A percentile compares a stretch with the other conserved stretches of the same genome.
These are phyloP conservation scores for Oryza brachyantha DNA, from an alignment of 176 grass and related monocot genomes.

Conservation along the genomic window DNA sequence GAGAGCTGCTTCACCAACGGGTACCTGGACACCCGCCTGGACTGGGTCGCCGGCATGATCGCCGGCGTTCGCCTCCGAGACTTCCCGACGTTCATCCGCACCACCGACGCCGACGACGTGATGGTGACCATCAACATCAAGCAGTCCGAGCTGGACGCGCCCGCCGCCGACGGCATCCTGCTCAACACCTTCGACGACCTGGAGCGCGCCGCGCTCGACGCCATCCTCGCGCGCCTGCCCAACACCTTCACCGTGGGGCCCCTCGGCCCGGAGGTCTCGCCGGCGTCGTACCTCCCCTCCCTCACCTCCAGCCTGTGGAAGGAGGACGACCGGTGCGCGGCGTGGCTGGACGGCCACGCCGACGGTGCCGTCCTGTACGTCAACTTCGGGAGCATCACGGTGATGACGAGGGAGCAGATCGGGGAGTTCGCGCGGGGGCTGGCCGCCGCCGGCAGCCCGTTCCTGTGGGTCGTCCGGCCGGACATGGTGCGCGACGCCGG, in stretches of 20 bases:
- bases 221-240: constrained; percentile 37
- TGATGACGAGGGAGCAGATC: constrained; percentile 47
- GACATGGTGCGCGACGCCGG: constrained; percentile 49
- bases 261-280: constrained; percentile 33
- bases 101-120: constrained; percentile 48
- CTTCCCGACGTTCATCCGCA: constrained; percentile 75
- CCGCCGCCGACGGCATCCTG: constrained; percentile 36
- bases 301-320: constrained; percentile 62
- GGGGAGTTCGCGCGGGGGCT: constrained; percentile 70
- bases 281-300: constrained; percentile 21
- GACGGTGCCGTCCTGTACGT: constrained; percentile 45
- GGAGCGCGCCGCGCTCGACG: constrained; percentile 15
- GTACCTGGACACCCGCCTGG: constrained; percentile 56
- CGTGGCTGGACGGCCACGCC: constrained; percentile 48
- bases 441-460: constrained; percentile 38
- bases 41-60: constrained; percentile 65
- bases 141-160: constrained; percentile 43
- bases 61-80: constrained; percentile 43
- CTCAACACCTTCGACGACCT: constrained; percentile 46
- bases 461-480: constrained; percentile 68
- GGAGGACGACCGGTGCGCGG: constrained; percentile 45
- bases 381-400: constrained; percentile 63
- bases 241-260: constrained; percentile 66
- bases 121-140: constrained; percentile 56
- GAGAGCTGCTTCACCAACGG: constrained; percentile 55